These are phyloP conservation scores for Melampsora medusae DNA, from an alignment of 1,284 basidiomycete genomes.

Conservation along the genomic window DNA sequence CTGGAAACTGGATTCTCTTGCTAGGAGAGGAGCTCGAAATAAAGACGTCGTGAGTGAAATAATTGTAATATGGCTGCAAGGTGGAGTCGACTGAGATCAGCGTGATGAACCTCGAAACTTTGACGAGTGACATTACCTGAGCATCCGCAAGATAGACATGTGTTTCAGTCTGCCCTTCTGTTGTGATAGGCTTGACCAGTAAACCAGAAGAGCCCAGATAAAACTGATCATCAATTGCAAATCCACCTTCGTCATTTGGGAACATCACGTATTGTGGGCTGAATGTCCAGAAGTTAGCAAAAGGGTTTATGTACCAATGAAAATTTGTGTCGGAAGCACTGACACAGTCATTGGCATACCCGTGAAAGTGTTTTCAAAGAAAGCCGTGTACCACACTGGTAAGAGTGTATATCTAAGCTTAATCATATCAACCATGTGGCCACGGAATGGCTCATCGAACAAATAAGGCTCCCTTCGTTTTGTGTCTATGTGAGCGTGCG, in stretches of 20 bases:
- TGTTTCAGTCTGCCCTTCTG: constrained; percentile 68
- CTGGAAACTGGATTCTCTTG: constrained; percentile 66
- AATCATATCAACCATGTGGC: constrained; percentile 78
- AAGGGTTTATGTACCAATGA: neutral
- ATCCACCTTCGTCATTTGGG: constrained; percentile 80
- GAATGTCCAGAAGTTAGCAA: constrained; percentile 20
- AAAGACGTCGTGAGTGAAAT: constrained; percentile 62
- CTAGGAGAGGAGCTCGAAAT: constrained; percentile 54
- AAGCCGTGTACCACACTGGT: constrained; percentile 94
- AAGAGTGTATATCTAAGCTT: constrained; percentile 82
- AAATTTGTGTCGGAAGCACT: constrained; percentile 46
- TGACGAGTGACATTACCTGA: constrained; percentile 70
- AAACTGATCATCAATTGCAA: constrained; percentile 88
- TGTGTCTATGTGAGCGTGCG: constrained; percentile 96
- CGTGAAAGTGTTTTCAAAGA: constrained; percentile 75
- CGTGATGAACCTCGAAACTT: constrained; percentile 60
- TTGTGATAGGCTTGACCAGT: constrained; percentile 85
- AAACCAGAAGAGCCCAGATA: constrained; percentile 84
- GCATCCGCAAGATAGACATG: constrained; percentile 84
- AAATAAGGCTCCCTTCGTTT: constrained; percentile 95
- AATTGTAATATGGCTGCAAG: constrained; percentile 85
- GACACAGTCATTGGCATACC: constrained; percentile 78
- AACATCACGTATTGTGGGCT: constrained; percentile 92
- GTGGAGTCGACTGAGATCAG: neutral
- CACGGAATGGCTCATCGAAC: constrained; percentile 80